Percentiles rank a stretch among this genome's conserved stretches.
phyloP scores from a whole-genome alignment of 164 flowering plant species.

The Macadamia tetraphylla region DNA sequence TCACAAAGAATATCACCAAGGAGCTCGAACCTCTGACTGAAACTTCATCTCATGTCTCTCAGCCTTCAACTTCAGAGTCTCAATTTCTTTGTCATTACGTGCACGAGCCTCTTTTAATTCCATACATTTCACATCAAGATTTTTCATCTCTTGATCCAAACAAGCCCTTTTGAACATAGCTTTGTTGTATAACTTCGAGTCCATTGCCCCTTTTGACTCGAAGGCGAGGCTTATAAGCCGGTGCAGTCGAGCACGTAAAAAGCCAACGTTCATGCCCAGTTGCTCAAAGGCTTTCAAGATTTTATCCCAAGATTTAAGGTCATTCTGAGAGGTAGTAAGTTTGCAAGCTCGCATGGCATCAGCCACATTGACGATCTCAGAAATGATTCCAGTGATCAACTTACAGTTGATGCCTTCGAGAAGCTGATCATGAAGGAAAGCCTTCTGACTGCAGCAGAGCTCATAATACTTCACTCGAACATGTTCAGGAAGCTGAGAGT shows the following conservation, averaged over 20 bases:
- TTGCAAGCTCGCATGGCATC: slow-evolving; percentile 38
- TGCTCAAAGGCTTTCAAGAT: slow-evolving; percentile 40
- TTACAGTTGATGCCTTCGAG: slow-evolving; percentile 25
- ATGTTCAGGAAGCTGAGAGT: slow-evolving; percentile 29
- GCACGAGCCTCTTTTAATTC: slow-evolving; percentile 18
- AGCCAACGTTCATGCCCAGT: slow-evolving; percentile 55
- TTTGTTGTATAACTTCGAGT: slow-evolving; percentile 25
- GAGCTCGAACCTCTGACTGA: slow-evolving; percentile 21
- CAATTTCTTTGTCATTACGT: slow-evolving; percentile 19
- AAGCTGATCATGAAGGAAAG: slow-evolving; percentile 30
- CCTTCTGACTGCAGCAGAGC: slow-evolving; percentile 36
- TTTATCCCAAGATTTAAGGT: slow-evolving; percentile 38
- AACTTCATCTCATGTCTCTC: slow-evolving; percentile 23
- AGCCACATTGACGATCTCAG: slow-evolving; percentile 30
- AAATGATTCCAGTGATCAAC: slow-evolving; percentile 33
- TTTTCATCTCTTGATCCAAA: slow-evolving; percentile 20
- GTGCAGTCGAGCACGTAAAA: slow-evolving; percentile 32
- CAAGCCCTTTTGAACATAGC: slow-evolving; percentile 20
- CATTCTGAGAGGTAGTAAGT: slow-evolving; percentile 25
- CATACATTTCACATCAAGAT: slow-evolving; percentile 24
- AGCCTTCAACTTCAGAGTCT: slow-evolving; percentile 17
- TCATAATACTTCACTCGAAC: slow-evolving; percentile 27
- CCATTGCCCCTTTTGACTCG: slow-evolving; percentile 29
- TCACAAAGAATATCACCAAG: slow-evolving; percentile 18
- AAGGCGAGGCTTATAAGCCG: slow-evolving; percentile 25